Evolutionary conservation across 2,329 filamentous ascomycete genomes (phyloP).

Genomic region (Cercospora brassicicola): DNA sequence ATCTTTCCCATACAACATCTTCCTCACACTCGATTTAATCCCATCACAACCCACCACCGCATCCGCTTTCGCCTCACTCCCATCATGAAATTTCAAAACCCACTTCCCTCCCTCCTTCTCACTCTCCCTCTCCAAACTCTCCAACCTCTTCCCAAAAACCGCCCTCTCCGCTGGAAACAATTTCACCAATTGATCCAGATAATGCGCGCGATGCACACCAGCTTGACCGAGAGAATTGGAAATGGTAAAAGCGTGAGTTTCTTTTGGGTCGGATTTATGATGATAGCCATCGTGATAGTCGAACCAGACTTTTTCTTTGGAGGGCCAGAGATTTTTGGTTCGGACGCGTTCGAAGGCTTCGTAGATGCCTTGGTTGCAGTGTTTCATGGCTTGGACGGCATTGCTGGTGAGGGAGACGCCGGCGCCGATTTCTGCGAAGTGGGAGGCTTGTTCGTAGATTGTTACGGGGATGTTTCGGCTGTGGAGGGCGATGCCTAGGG

Average conservation of each 20-base stretch:
- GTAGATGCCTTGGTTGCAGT: constrained; percentile 51
- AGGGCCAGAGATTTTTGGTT: constrained; percentile 43
- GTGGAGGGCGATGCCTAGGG: constrained; percentile 55
- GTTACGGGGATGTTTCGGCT: constrained; percentile 45
- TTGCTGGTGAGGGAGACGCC: constrained; percentile 60
- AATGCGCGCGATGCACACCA: constrained; percentile 43
- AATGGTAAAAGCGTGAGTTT: constrained; percentile 34
- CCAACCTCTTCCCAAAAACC: constrained; percentile 37
- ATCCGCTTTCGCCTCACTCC: constrained; percentile 47
- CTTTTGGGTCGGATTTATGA: constrained; percentile 22
- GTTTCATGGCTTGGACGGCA: constrained; percentile 54
- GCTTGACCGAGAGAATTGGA: constrained; percentile 31
- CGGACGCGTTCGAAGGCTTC: constrained; percentile 47
- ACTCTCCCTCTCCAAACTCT: constrained; percentile 34
- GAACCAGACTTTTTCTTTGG: constrained; percentile 45
- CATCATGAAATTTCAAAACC: constrained; percentile 41
- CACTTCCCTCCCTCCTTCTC: constrained; percentile 32
- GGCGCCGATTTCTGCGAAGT: constrained; percentile 60
- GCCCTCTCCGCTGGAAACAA: constrained; percentile 42
- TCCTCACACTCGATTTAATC: constrained; percentile 59
- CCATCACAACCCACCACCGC: constrained; percentile 33
- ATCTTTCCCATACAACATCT: constrained; percentile 41
- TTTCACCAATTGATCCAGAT: constrained; percentile 45
- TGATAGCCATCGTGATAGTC: constrained; percentile 44
- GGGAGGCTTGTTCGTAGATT: constrained; percentile 58